phyloP scores from a whole-genome alignment of 148 eudicot genomes.

The Polygonum aviculare region DNA sequence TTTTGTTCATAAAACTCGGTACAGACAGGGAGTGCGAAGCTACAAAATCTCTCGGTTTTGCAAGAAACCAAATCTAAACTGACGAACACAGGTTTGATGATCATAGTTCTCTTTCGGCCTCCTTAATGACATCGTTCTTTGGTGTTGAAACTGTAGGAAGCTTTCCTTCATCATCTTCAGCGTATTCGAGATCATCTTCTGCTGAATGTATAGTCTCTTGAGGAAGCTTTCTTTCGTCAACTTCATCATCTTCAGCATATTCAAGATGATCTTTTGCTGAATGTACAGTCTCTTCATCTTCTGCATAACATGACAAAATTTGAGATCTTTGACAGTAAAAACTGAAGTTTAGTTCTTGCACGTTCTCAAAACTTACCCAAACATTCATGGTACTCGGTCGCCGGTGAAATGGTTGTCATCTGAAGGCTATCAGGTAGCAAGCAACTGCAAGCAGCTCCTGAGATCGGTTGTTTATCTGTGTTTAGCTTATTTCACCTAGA shows the following conservation, averaged over 20 bases:
- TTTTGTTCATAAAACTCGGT: neutral
- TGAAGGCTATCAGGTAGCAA: constrained; percentile 89
- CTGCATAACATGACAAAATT: constrained; percentile 17
- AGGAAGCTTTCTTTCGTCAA: neutral
- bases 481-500: neutral
- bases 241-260: constrained; percentile 36
- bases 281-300: constrained; percentile 43
- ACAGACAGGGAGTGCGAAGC: neutral
- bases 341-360: neutral
- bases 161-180: constrained; percentile 53
- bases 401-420: constrained; percentile 59
- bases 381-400: constrained; percentile 60
- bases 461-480: neutral
- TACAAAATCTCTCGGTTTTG: neutral
- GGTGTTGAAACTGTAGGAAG: constrained; percentile 13
- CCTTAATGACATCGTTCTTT: neutral
- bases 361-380: constrained; percentile 26
- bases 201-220: constrained; percentile 14
- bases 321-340: neutral
- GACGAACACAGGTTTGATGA: neutral
- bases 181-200: constrained; percentile 25
- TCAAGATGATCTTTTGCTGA: constrained; percentile 35
- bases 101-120: neutral
- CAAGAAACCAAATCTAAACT: neutral
- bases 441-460: constrained; percentile 81